Evolutionary conservation across 257 asterid species (phyloP).

Genomic region (Penstemon eatonii): DNA sequence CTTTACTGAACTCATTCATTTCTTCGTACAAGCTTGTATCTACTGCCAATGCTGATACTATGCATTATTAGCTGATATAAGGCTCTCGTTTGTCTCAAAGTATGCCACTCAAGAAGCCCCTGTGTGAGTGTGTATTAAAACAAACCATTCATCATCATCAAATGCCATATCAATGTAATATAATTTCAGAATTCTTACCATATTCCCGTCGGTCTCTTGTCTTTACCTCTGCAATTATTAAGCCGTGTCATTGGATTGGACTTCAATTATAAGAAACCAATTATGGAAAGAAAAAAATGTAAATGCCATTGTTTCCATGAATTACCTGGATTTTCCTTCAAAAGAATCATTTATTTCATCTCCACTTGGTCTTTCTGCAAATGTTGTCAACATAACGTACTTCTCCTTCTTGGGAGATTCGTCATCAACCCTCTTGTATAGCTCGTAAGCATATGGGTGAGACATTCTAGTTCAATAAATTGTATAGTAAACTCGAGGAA

Average conservation of each 20-base stretch:
- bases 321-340: constrained; percentile 83
- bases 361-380: constrained; percentile 64
- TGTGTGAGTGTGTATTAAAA: constrained; percentile 24
- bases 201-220: constrained; percentile 60
- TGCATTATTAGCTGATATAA: constrained; percentile 5
- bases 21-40: not conserved
- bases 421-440: constrained; percentile 84
- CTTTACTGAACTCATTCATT: no score
- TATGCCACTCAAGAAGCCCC: constrained; percentile 76
- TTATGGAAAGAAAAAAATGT: not conserved
- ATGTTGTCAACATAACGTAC: constrained; percentile 55
- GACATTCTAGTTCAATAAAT: constrained; percentile 62
- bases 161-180: not conserved
- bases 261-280: not conserved
- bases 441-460: constrained; percentile 70
- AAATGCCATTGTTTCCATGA: not conserved
- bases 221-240: constrained; percentile 53
- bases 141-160: constrained; percentile 23
- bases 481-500: constrained; percentile 7
- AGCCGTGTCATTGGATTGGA: constrained; percentile 16
- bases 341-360: constrained; percentile 82
- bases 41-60: not conserved
- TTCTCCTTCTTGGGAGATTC: constrained; percentile 71
- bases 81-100: constrained; percentile 33
- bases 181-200: constrained; percentile 53